These are phyloP conservation scores for Tagetes patula DNA, from an alignment of 129 eudicot genomes.

Conservation along the genomic window DNA sequence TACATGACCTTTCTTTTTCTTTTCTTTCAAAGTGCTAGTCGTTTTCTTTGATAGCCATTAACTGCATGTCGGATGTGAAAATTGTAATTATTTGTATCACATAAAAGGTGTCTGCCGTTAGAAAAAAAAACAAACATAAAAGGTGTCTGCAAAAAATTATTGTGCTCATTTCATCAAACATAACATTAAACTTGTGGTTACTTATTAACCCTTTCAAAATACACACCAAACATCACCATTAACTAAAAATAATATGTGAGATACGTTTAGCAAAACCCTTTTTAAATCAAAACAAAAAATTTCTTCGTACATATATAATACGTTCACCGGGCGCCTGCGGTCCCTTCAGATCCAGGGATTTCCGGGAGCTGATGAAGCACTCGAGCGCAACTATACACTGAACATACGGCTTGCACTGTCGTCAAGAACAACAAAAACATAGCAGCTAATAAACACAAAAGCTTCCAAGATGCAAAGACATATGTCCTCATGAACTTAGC, in stretches of 20 bases:
- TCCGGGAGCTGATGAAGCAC: conserved; percentile 28
- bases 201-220: no score
- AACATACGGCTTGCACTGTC: conserved; percentile 47
- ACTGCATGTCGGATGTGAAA: background rate
- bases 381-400: conserved; percentile 40
- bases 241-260: no score
- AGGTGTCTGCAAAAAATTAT: no score
- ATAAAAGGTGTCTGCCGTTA: background rate
- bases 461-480: conserved; percentile 58
- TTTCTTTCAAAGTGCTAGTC: background rate
- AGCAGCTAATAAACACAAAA: conserved; percentile 46
- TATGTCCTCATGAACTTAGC: conserved; percentile 39
- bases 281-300: no score
- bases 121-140: background rate
- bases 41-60: background rate
- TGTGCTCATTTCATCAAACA: no score
- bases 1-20: background rate
- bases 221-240: no score
- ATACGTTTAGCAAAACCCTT: no score
- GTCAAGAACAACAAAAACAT: conserved; percentile 44
- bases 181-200: no score
- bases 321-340: no score
- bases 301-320: no score
- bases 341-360: conserved; percentile 21
- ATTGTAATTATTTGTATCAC: background rate